Conservation (phyloP, 495 filamentous ascomycete species). For the Aspergillus kassunensis region DNA sequence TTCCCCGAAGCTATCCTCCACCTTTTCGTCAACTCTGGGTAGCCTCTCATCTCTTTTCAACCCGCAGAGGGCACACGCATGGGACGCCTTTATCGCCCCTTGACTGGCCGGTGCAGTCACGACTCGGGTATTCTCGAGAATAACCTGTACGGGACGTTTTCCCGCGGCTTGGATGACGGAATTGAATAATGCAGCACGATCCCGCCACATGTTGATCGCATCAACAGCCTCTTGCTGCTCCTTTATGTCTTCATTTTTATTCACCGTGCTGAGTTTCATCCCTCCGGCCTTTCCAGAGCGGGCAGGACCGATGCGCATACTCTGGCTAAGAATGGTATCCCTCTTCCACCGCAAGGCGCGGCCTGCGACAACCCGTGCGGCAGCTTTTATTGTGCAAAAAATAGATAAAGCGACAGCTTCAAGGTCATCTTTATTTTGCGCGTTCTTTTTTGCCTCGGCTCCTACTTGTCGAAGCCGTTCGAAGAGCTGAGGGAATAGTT, state of each 20-base stretch:
- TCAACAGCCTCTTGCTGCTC: slow-evolving; percentile 88
- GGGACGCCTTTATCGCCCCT: slow-evolving; percentile 63
- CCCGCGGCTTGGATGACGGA: slow-evolving; percentile 34
- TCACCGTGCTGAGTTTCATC: slow-evolving; percentile 85
- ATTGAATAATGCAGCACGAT: slow-evolving; percentile 40
- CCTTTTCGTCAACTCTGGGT: slow-evolving; percentile 64
- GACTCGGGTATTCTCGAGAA: slow-evolving; percentile 58
- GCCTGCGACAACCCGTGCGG: slow-evolving; percentile 78
- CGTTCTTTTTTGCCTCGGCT: slow-evolving; percentile 22
- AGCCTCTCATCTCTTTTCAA: slow-evolving; percentile 83
- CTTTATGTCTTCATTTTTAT: slow-evolving; percentile 71
- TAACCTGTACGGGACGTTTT: slow-evolving; percentile 56
- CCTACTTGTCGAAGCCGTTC: slow-evolving; percentile 41
- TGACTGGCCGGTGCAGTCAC: slow-evolving; percentile 52
- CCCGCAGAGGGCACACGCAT: slow-evolving; percentile 84
- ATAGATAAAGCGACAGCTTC: slow-evolving; percentile 39
- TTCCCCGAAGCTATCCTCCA: slow-evolving; percentile 88
- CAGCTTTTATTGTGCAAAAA: slow-evolving; percentile 57
- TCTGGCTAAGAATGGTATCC: slow-evolving; percentile 77
- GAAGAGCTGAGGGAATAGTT: slow-evolving; percentile 66
- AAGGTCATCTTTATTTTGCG: slow-evolving; percentile 13
- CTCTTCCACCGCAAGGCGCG: slow-evolving; percentile 86
- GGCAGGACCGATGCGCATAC: slow-evolving; percentile 78
- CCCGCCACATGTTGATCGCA: slow-evolving; percentile 65
- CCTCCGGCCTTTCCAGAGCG: slow-evolving; percentile 61